Evolutionary conservation across 2,329 filamentous ascomycete species (phyloP), one percentile per base, ranked within the genome.

Genomic region (Clathrospora elynae): DNA sequence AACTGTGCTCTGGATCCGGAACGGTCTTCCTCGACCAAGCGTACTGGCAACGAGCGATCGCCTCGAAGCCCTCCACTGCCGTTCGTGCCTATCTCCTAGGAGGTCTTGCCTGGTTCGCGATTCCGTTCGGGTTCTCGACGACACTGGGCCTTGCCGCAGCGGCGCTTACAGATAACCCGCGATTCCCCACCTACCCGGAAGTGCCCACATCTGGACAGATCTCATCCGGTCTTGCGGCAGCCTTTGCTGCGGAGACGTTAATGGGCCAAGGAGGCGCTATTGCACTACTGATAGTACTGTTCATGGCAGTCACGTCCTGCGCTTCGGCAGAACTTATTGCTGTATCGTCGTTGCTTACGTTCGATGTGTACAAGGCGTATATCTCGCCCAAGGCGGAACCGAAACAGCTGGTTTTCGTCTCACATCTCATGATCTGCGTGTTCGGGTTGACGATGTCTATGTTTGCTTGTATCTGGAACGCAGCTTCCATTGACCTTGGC

Each of bases 41-140:
- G 3, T 77, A 75, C 53, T 77, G 71, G 72, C 74, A 77, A 49
- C 62, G 72, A 35, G 75, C 74, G 7, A 65, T 66, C 20, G 61
- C 62, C 5, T 62, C 62, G 2, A 55, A 60, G 17, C 60, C 61
- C 1, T 58, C 60, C 1, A 62, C 58, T 9, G 61, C 61, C 2
- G 60, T 66, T 3, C 52, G 46, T 13, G 61, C 58, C 0, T 67
- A 67, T 31, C 56, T 67, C 4, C 61, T 78, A 3, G 74, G 73
- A 12, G 74, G 74, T 0, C 55, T 78, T 5, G 74, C 73, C 3
- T 77, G 74, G 70, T 76, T 76, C 45, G 75, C 72, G 4, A 75
- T 78, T 12, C 75, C 75, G 0, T 77, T 75, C 34, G 69, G 70
- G 2, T 72, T 75, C 49, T 70, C 73, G 1, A 76, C 75, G 2